Evolutionary conservation across 2,329 filamentous ascomycete species (phyloP).

Genomic region (Eutypa lata): DNA sequence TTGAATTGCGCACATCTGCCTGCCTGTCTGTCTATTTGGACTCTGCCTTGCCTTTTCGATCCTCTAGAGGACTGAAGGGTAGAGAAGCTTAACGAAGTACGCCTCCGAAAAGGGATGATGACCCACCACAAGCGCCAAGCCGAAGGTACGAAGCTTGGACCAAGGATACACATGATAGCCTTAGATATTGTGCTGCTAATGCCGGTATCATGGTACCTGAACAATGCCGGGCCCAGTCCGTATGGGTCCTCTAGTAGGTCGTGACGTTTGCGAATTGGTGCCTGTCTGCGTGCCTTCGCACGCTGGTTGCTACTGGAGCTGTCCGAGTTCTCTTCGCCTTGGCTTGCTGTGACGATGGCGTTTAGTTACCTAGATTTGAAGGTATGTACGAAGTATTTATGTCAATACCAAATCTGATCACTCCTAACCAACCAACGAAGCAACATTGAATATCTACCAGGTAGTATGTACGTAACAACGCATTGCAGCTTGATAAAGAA

Average conservation of each 20-base stretch:
- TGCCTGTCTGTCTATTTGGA: no score
- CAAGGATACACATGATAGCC: conserved; percentile 4
- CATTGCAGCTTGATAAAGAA: no score
- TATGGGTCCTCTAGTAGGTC: conserved; percentile 4
- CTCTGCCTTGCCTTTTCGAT: no score
- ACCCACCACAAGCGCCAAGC: neutral
- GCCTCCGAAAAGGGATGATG: neutral
- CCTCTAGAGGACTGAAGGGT: no score
- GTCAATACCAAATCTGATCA: no score
- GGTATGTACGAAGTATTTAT: no score
- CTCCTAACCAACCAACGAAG: no score
- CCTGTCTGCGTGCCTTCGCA: conserved; percentile 13
- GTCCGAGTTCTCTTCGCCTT: neutral
- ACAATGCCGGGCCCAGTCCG: neutral
- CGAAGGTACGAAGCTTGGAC: conserved; percentile 6
- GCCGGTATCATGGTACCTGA: neutral
- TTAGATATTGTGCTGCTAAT: neutral
- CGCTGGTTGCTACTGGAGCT: neutral
- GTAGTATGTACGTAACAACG: no score
- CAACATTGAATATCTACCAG: no score
- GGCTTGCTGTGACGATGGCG: no score
- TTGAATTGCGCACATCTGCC: no score
- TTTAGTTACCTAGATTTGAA: no score
- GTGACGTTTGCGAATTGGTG: conserved; percentile 32
- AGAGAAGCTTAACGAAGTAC: neutral